Evolutionary conservation across 2,329 filamentous ascomycete genomes (phyloP), one percentile per base, ranked within the genome.

Genomic region (Emergomyces orientalis): DNA sequence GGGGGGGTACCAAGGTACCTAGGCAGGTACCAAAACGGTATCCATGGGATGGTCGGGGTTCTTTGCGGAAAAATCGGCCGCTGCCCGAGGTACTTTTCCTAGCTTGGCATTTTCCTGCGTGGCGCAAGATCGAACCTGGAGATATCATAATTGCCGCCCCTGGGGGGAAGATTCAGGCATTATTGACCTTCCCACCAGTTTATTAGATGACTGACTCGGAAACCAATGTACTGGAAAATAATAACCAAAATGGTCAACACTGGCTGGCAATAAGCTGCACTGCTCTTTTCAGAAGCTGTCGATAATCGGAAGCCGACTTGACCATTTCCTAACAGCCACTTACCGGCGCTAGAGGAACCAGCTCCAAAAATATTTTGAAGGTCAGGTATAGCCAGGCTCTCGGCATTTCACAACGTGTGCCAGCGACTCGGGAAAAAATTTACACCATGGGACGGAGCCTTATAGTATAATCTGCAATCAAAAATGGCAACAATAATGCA

Each of bases 371-470:
- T n/a, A n/a, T n/a, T n/a, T n/a, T n/a, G n/a, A n/a, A n/a, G n/a
- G n/a, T n/a, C 39, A 41, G 39, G 39, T 6, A 41, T 17, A 17
- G 9, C 55, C 41, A 39, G 56, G 56, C 56, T 59, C 56, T 59
- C 56, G 56, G 56, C 56, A 59, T 59, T 59, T 32, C 5, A 17
- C 43, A n/a, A n/a, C n/a, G n/a, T n/a, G n/a, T n/a, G n/a, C 43
- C 6, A 17, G n/a, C 6, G 17, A 34, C 34, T 25, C 11, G 19
- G 4, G 6, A 13, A 7, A 30, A 8, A 19, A 19, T 45, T 47
- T 39, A 6, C 8, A 22, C n/a, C 11, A 56, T 19, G 17, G 49
- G 25, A 55, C 6, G 19, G 17, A 34, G 11, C 52, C 27, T 55
- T 19, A n/a, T n/a, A n/a, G n/a, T n/a, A 55, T 11, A 47, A 11